Percentiles rank a stretch among this genome's conserved stretches.
These are phyloP conservation scores for Mrakia blollopis DNA, from an alignment of 768 basidiomycete species.

Conservation along the genomic window DNA sequence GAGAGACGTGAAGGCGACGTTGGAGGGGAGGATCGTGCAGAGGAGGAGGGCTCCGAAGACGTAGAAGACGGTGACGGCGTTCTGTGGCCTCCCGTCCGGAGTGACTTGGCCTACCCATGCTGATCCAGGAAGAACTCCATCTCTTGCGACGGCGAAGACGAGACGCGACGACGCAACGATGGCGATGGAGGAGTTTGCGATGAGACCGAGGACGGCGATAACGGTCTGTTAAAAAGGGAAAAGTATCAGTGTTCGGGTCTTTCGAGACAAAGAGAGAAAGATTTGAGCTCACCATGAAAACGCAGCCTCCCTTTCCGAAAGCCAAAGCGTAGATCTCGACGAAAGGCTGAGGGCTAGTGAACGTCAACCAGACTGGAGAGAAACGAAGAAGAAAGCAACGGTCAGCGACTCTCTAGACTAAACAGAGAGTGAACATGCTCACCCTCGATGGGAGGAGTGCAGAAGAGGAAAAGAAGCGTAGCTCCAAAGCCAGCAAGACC, in stretches of 20 bases:
- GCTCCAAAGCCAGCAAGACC: slow-evolving; percentile 73
- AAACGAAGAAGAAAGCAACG: neutral
- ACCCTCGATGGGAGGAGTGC: slow-evolving; percentile 58
- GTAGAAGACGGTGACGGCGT: slow-evolving; percentile 83
- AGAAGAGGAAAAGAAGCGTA: slow-evolving; percentile 76
- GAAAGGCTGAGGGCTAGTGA: slow-evolving; percentile 84
- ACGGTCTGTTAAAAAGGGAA: slow-evolving; percentile 38
- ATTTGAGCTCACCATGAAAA: slow-evolving; percentile 69
- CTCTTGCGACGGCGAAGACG: slow-evolving; percentile 88
- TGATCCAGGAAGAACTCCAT: slow-evolving; percentile 80
- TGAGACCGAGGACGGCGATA: slow-evolving; percentile 72
- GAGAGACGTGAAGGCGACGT: slow-evolving; percentile 86
- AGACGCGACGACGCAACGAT: slow-evolving; percentile 84
- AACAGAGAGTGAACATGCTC: slow-evolving; percentile 34
- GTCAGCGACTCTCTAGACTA: slow-evolving; percentile 48
- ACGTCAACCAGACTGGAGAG: slow-evolving; percentile 54
- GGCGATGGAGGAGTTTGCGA: slow-evolving; percentile 75
- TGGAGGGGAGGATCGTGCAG: slow-evolving; percentile 83
- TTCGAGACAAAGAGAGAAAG: too few relatives aligned
- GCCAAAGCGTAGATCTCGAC: slow-evolving; percentile 73
- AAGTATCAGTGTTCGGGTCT: too few relatives aligned
- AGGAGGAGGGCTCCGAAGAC: slow-evolving; percentile 67
- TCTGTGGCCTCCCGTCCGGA: slow-evolving; percentile 63
- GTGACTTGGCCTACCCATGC: slow-evolving; percentile 76
- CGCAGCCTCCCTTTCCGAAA: slow-evolving; percentile 67